phyloP scores from a whole-genome alignment of 2,329 filamentous ascomycete genomes.

The Aspergillus candidus region DNA sequence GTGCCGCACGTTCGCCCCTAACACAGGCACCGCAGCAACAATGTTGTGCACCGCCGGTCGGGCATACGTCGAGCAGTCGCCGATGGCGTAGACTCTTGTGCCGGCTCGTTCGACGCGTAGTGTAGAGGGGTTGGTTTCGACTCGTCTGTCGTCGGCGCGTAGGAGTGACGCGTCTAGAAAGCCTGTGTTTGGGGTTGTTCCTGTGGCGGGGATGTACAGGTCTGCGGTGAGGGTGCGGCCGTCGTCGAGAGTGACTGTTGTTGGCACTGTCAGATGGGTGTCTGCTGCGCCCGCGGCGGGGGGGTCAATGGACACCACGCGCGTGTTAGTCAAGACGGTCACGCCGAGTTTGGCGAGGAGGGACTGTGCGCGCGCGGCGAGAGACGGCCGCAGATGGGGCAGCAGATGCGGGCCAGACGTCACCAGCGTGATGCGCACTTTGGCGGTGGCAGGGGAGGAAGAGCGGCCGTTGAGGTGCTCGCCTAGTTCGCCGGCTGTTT shows the following conservation, averaged over 20 bases:
- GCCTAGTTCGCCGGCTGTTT: conserved; percentile 47
- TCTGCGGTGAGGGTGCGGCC: conserved; percentile 39
- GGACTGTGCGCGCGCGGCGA: conserved; percentile 39
- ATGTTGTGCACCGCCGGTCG: conserved; percentile 42
- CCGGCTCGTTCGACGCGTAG: conserved; percentile 35
- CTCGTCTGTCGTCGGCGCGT: conserved; percentile 27
- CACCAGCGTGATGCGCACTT: conserved; percentile 43
- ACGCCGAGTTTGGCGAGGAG: conserved; percentile 45
- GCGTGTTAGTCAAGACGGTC: conserved; percentile 38
- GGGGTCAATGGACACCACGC: conserved; percentile 33
- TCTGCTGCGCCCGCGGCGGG: conserved; percentile 21
- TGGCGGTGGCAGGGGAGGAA: conserved; percentile 18
- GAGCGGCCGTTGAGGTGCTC: conserved; percentile 47
- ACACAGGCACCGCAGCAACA: conserved; percentile 37
- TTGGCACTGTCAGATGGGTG: conserved; percentile 17
- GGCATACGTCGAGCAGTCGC: conserved; percentile 40
- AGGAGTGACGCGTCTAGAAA: conserved; percentile 34
- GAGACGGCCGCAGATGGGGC: conserved; percentile 33
- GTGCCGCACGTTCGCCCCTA: conserved; percentile 45
- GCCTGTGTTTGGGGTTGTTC: conserved; percentile 37
- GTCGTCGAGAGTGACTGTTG: conserved; percentile 36
- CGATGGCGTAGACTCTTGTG: conserved; percentile 42
- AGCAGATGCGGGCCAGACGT: conserved; percentile 37
- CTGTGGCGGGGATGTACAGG: conserved; percentile 45
- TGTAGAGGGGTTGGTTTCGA: conserved; percentile 34